Evolutionary conservation across 257 asterid genomes (phyloP), one percentile per base, ranked within the genome.

Genomic region (Osmanthus fragrans): DNA sequence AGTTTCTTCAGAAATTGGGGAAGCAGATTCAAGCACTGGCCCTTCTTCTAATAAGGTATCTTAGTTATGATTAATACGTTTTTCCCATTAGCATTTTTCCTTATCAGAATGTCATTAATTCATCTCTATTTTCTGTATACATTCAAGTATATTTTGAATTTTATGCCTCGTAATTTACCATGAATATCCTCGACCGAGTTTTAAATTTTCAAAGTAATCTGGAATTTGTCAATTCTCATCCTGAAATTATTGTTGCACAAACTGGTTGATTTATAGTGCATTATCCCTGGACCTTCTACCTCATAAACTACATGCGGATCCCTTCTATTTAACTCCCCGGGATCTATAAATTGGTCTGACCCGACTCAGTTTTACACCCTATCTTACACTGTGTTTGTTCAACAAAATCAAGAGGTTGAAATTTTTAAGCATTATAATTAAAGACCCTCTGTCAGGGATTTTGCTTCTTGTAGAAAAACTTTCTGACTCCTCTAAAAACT

Each of bases 21-120:
- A 73, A 9, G 81, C 66, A 68, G 84, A 80, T 80, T 82, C 92
- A 51, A 79, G 25, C 32, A 37, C 82, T 29, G 82, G 85, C 60
- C 87, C 88, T 77, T 71, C 87, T 82, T 73, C 80, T 84, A 85
- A 81, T 73, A 91, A 91, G 94, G 97, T 93, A 65, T 15, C 12
- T 51, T 7, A 5, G 42, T 47, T 25, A 60, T 21, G 68, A 34
- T 23, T 60, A 21, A 25, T 23, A 21, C 8, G 0, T 21, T 18
- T 64, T 64, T 19, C 45, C 75, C 74, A 64, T 32, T 30, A 76
- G 71, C 72, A 21, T 19, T 49, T 15, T 56, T 13, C 56, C 39
- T 36, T 45, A 11, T 63, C 32, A 23, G 18, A 8, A 23, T 63
- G 34, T 33, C 36, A n/a, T 5, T 3, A 47, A 42, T 23, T 76